Conservation (phyloP, 768 basidiomycete species). For the Pisolithus microcarpus region DNA sequence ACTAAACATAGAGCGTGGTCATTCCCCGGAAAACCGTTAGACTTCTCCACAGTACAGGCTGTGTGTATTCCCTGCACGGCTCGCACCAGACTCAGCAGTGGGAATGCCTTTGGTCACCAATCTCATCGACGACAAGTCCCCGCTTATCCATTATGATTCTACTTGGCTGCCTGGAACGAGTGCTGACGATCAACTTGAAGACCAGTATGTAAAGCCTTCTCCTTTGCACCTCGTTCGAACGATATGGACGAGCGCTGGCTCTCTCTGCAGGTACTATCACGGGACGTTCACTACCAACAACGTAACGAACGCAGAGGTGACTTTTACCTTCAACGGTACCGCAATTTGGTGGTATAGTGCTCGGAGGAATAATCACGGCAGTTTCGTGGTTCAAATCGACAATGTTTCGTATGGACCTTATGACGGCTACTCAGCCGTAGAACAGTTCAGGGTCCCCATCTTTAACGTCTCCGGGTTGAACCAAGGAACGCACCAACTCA, state of each 20-base stretch:
- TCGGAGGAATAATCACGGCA: slow-evolving; percentile 41
- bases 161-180: slow-evolving; percentile 17
- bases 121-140: slow-evolving; percentile 28
- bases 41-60: too few species aligned
- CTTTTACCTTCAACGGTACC: slow-evolving; percentile 44
- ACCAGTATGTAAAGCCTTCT: slow-evolving; percentile 7
- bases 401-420: slow-evolving; percentile 16
- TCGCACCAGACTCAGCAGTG: not conserved
- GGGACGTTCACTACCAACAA: slow-evolving; percentile 36
- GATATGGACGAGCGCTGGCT: too few species aligned
- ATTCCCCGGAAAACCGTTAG: too few species aligned
- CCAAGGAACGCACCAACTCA: slow-evolving; percentile 31
- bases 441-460: slow-evolving; percentile 35
- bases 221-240: not conserved
- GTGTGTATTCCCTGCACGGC: too few species aligned
- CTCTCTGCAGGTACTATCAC: slow-evolving; percentile 28
- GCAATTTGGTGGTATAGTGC: slow-evolving; percentile 44
- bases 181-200: slow-evolving; percentile 6
- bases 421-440: slow-evolving; percentile 23
- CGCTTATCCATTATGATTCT: slow-evolving; percentile 20
- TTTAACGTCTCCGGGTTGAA: slow-evolving; percentile 29
- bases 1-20: too few species aligned
- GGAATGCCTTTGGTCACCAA: slow-evolving; percentile 20
- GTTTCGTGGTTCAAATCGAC: slow-evolving; percentile 39
- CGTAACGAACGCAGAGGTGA: slow-evolving; percentile 25